Evolutionary conservation across 208 protist genomes (phyloP).

Genomic region (Acanthamoeba culbertsoni): DNA sequence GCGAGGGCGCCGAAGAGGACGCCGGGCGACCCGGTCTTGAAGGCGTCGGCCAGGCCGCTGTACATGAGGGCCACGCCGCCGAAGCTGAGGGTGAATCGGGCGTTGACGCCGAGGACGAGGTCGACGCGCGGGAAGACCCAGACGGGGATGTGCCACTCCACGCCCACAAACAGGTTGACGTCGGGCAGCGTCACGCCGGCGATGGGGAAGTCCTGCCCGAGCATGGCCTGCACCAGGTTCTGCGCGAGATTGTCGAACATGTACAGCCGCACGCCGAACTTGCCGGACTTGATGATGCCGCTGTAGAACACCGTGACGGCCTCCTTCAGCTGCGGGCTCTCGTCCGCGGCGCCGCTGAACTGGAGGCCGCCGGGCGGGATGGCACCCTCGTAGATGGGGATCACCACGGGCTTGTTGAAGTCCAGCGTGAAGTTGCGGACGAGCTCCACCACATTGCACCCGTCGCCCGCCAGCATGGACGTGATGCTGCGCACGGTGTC

Average conservation of each 20-base stretch:
- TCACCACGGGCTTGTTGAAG: neutral
- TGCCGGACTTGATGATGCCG: neutral
- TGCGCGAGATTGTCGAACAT: neutral
- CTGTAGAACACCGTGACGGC: neutral
- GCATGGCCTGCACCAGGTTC: neutral
- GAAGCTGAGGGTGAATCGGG: neutral
- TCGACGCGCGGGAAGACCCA: neutral
- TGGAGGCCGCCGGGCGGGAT: slow-evolving; percentile 26
- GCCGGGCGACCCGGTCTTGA: neutral
- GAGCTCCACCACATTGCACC: slow-evolving; percentile 27
- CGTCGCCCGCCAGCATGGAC: neutral
- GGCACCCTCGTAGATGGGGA: neutral
- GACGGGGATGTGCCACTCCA: slow-evolving; percentile 13
- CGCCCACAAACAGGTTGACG: neutral
- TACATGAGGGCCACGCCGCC: slow-evolving; percentile 49
- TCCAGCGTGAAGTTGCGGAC: slow-evolving; percentile 6
- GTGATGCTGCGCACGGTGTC: neutral
- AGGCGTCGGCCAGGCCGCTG: neutral
- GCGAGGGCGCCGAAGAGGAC: slow-evolving; percentile 14
- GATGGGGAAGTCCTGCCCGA: slow-evolving; percentile 23
- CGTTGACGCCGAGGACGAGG: neutral
- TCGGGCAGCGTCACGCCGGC: slow-evolving; percentile 49
- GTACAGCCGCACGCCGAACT: slow-evolving; percentile 34
- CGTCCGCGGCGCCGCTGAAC: neutral
- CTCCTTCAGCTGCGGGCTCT: neutral